Conservation (phyloP, 257 asterid genomes). For the Jaltomata sinuosa region DNA sequence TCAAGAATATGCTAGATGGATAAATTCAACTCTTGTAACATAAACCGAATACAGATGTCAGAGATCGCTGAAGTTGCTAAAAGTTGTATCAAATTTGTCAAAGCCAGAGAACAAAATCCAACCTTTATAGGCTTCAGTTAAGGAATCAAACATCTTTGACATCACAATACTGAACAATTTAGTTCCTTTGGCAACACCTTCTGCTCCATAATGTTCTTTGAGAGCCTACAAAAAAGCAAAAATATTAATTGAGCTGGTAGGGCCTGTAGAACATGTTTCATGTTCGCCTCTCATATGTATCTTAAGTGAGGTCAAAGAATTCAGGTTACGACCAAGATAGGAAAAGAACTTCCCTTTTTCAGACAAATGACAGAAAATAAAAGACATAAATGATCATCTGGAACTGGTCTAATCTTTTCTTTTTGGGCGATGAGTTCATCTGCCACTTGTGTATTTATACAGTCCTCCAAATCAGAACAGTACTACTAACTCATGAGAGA, state of each 20-base stretch:
- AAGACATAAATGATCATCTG: background rate
- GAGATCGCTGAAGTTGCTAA: background rate
- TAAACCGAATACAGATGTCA: background rate
- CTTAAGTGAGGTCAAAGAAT: background rate
- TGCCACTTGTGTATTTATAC: background rate
- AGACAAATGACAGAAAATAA: background rate
- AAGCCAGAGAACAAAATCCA: background rate
- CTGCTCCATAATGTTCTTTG: slow-evolving; percentile 53
- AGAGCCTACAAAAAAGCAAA: slow-evolving; percentile 41
- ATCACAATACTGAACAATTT: slow-evolving; percentile 52
- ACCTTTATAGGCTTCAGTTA: slow-evolving; percentile 63
- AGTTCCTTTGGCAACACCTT: slow-evolving; percentile 44
- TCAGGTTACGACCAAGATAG: background rate
- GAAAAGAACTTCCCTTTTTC: background rate
- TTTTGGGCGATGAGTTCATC: background rate
- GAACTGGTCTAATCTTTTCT: background rate
- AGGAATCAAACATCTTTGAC: slow-evolving; percentile 53
- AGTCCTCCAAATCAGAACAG: background rate
- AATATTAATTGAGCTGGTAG: background rate
- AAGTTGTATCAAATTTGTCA: background rate
- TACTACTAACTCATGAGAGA: background rate
- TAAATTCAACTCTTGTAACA: background rate
- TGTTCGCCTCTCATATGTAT: background rate
- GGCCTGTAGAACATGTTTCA: background rate
- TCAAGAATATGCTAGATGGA: background rate